Percentiles rank a stretch among this genome's conserved stretches.
Conservation (phyloP, 306 rosid species). For the Cucumis sativus region Cucumber_9930_V3 NC_026655.2:30574501-30575000, state of each 20-base stretch:
- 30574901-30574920: not conserved
- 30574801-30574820: not conserved
- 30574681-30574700: not conserved
- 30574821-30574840: not conserved
- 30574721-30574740: not conserved
- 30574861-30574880: not conserved
- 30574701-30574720: not conserved
- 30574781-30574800: not conserved
- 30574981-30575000: not conserved
- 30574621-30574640: slow-evolving; percentile 26
- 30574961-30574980: not conserved
- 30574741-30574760: not conserved
- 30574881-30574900: not conserved
- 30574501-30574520: slow-evolving; percentile 34
- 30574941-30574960: not conserved
- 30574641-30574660: not conserved
- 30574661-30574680: not conserved
- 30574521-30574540: slow-evolving; percentile 44
- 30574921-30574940: not conserved
- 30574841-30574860: not conserved
- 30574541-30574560: slow-evolving; percentile 34
- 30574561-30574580: slow-evolving; percentile 26
- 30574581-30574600: slow-evolving; percentile 32
- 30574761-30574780: not conserved
- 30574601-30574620: slow-evolving; percentile 7